Evolutionary conservation across 2,329 filamentous ascomycete species (phyloP).

Genomic region (Claviceps fusiformis): DNA sequence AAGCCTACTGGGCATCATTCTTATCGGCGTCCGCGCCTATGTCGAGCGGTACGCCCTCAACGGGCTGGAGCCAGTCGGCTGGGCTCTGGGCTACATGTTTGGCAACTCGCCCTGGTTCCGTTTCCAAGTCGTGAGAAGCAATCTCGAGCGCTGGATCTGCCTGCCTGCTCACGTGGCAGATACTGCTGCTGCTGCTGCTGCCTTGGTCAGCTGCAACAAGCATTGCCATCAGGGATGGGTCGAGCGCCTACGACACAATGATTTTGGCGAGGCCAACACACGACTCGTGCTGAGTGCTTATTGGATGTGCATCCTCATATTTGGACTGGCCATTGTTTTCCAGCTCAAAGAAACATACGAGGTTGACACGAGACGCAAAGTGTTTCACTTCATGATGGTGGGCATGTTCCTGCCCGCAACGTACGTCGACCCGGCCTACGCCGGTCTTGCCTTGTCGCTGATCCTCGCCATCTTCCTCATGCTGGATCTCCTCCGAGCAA

Average conservation of each 20-base stretch:
- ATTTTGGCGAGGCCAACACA: constrained; percentile 64
- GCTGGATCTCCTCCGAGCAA: constrained; percentile 78
- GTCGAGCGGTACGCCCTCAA: constrained; percentile 54
- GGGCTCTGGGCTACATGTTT: constrained; percentile 81
- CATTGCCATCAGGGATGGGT: constrained; percentile 44
- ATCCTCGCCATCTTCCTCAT: constrained; percentile 76
- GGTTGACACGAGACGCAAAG: constrained; percentile 89
- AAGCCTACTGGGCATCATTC: constrained; percentile 49
- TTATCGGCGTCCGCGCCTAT: constrained; percentile 58
- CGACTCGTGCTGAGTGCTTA: constrained; percentile 66
- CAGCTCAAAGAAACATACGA: constrained; percentile 64
- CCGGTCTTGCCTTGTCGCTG: constrained; percentile 63
- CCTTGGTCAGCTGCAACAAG: constrained; percentile 12
- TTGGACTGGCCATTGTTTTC: constrained; percentile 64
- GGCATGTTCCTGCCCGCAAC: constrained; percentile 82
- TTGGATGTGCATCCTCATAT: constrained; percentile 53
- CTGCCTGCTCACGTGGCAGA: constrained; percentile 39
- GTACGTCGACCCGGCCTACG: constrained; percentile 76
- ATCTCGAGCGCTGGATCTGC: constrained; percentile 62
- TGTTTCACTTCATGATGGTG: constrained; percentile 98
- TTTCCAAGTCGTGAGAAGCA: constrained; percentile 53
- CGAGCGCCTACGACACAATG: constrained; percentile 47
- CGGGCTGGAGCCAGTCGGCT: constrained; percentile 72
- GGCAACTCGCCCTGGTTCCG: constrained; percentile 64
- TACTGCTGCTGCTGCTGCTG: constrained; percentile 6